These are phyloP conservation scores for Epichloe festucae DNA, from an alignment of 2,329 filamentous ascomycete genomes.

Conservation along the genomic window DNA sequence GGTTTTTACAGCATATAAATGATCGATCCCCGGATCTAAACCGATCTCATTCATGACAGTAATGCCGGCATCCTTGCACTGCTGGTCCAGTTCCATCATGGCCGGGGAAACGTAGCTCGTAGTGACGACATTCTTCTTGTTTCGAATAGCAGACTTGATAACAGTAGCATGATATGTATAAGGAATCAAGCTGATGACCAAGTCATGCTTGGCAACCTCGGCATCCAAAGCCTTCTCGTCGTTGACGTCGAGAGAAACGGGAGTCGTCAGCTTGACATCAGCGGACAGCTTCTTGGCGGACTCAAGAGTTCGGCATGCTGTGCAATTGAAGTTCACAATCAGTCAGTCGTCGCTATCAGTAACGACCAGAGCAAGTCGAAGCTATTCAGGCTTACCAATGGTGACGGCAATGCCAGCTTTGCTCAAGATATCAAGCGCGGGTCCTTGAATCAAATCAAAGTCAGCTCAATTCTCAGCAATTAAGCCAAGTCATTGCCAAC, in stretches of 20 bases:
- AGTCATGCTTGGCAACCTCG: conserved; percentile 65
- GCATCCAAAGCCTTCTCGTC: conserved; percentile 65
- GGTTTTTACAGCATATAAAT: conserved; percentile 66
- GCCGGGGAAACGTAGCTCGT: conserved; percentile 87
- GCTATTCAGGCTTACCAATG: conserved; percentile 34
- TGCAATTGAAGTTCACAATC: no score
- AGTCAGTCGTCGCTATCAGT: not conserved
- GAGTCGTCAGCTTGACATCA: conserved; percentile 57
- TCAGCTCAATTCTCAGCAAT: not conserved
- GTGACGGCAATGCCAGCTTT: conserved; percentile 49
- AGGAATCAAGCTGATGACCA: conserved; percentile 74
- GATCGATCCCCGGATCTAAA: conserved; percentile 58
- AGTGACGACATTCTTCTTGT: conserved; percentile 94
- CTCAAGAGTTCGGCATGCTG: conserved; percentile 72
- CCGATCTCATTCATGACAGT: conserved; percentile 98
- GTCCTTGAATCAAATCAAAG: conserved; percentile 21
- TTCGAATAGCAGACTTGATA: conserved; percentile 84
- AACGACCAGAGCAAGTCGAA: not conserved
- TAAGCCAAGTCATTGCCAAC: no score
- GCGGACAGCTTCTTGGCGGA: conserved; percentile 61
- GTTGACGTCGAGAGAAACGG: conserved; percentile 76
- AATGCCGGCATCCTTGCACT: conserved; percentile 80
- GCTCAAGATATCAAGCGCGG: conserved; percentile 50
- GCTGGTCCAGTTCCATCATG: conserved; percentile 77
- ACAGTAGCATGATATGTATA: conserved; percentile 82